Percentiles rank a stretch among this genome's conserved stretches.
phyloP scores from a whole-genome alignment of 1,284 basidiomycete genomes.

The Irpex rosettiformis region DNA sequence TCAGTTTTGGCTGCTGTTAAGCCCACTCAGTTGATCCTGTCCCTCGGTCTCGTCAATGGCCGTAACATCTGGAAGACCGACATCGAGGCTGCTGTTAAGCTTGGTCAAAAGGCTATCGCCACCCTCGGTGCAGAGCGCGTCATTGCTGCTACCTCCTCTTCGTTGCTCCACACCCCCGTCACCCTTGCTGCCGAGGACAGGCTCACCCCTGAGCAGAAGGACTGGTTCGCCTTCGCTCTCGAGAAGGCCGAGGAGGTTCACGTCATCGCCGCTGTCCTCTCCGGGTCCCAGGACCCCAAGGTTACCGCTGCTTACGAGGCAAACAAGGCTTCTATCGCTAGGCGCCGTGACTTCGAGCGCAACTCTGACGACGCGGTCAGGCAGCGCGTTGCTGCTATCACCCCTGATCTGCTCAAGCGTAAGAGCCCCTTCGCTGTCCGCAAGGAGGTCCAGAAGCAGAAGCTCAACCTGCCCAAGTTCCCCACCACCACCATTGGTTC shows the following conservation, averaged over 20 bases:
- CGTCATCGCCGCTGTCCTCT: constrained; percentile 79
- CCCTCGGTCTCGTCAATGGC: constrained; percentile 96
- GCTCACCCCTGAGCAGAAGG: constrained; percentile 87
- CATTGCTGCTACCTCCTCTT: constrained; percentile 94
- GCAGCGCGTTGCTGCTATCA: constrained; percentile 93
- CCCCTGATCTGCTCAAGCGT: constrained; percentile 84
- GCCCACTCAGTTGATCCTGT: constrained; percentile 78
- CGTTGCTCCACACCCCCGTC: constrained; percentile 97
- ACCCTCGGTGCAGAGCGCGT: constrained; percentile 85
- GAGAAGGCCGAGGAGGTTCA: constrained; percentile 97
- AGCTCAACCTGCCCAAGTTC: constrained; percentile 93
- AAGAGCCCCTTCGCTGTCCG: constrained; percentile 89
- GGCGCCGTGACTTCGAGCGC: constrained; percentile 94
- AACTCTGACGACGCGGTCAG: constrained; percentile 95
- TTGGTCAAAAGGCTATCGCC: constrained; percentile 83
- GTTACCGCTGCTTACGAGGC: constrained; percentile 74
- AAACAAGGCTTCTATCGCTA: constrained; percentile 91
- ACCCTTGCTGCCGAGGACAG: constrained; percentile 93
- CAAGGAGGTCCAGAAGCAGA: constrained; percentile 86
- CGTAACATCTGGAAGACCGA: constrained; percentile 99
- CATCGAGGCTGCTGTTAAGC: constrained; percentile 80
- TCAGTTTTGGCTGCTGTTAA: constrained; percentile 83
- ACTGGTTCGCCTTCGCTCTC: constrained; percentile 99
- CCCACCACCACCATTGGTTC: constrained; percentile 99
- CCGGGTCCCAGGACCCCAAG: constrained; percentile 75